These are phyloP conservation scores for Oidiodendron maius DNA, from an alignment of 495 filamentous ascomycete genomes.

Conservation along the genomic window DNA sequence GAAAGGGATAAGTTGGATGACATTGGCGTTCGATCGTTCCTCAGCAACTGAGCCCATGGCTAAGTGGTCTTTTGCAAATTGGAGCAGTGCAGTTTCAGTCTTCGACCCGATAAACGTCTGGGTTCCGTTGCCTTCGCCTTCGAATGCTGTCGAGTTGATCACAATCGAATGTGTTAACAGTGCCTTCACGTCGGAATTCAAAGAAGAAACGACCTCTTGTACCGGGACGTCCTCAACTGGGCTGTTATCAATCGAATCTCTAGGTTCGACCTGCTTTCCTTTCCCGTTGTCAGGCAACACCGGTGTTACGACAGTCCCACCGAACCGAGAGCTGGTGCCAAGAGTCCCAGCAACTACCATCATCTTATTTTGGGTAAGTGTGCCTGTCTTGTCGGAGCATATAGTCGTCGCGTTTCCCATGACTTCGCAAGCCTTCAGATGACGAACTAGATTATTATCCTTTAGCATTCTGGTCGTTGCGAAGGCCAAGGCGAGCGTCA, in stretches of 20 bases:
- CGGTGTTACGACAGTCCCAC: conserved; percentile 23
- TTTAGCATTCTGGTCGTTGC: conserved; percentile 93
- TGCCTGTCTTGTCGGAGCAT: conserved; percentile 96
- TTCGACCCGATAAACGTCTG: conserved; percentile 79
- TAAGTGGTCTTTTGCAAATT: conserved; percentile 69
- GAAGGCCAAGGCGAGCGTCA: conserved; percentile 89
- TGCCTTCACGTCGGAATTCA: conserved; percentile 53
- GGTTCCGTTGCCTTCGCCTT: conserved; percentile 69
- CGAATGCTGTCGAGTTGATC: conserved; percentile 85
- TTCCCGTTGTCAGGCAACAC: conserved; percentile 22
- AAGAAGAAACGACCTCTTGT: conserved; percentile 52
- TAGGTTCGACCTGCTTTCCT: conserved; percentile 20
- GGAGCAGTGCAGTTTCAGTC: conserved; percentile 79
- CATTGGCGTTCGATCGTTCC: conserved; percentile 61
- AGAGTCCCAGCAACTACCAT: conserved; percentile 74
- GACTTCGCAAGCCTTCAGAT: conserved; percentile 91
- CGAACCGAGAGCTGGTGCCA: conserved; percentile 62
- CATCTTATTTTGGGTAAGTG: conserved; percentile 93
- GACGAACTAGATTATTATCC: conserved; percentile 89
- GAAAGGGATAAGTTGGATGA: conserved; percentile 75
- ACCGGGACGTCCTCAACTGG: conserved; percentile 30
- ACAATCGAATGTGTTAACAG: conserved; percentile 70
- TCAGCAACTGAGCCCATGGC: conserved; percentile 66
- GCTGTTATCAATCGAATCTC: conserved; percentile 28
- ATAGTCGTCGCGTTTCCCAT: conserved; percentile 98